These are phyloP conservation scores for Nematocida major DNA, from an alignment of 371 early-diverging fungal genomes.

Conservation along the genomic window DNA sequence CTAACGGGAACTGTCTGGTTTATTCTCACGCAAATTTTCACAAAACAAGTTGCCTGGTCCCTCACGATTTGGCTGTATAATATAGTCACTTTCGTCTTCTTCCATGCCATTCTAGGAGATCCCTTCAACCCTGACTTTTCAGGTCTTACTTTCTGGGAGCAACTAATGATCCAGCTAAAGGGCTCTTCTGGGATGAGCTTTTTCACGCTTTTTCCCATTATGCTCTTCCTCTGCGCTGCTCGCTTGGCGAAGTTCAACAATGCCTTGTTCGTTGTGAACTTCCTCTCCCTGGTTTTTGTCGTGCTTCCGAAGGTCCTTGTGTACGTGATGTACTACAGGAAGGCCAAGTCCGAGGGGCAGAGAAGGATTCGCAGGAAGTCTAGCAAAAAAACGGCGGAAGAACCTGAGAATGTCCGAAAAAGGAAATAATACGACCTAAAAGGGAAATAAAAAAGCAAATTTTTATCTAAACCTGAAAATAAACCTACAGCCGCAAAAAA, in stretches of 20 bases:
- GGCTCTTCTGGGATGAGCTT: slow-evolving; percentile 58
- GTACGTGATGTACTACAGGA: slow-evolving; percentile 37
- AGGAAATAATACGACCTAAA: not conserved
- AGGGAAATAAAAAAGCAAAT: too few relatives aligned
- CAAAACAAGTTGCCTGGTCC: slow-evolving; percentile 50
- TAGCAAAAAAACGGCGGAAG: not conserved
- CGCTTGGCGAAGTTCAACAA: slow-evolving; percentile 60
- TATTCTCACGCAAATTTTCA: slow-evolving; percentile 47
- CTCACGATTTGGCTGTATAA: slow-evolving; percentile 62
- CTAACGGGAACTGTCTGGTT: slow-evolving; percentile 43
- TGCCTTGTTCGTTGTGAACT: slow-evolving; percentile 48
- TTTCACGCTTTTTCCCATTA: slow-evolving; percentile 60
- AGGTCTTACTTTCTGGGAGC: slow-evolving; percentile 65
- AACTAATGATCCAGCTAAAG: slow-evolving; percentile 63
- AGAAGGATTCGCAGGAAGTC: not conserved
- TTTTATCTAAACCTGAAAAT: not conserved
- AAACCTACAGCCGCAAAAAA: slow-evolving; percentile 59
- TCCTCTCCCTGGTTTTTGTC: slow-evolving; percentile 60
- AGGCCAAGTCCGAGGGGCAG: not conserved
- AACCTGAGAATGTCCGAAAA: not conserved
- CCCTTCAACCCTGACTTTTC: slow-evolving; percentile 63
- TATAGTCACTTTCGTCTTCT: slow-evolving; percentile 64
- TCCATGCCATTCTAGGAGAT: slow-evolving; percentile 65
- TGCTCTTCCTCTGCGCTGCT: slow-evolving; percentile 59
- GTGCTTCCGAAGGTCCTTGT: slow-evolving; percentile 57